phyloP scores from a whole-genome alignment of 805 yeast species.

The Metschnikowia similis region DNA sequence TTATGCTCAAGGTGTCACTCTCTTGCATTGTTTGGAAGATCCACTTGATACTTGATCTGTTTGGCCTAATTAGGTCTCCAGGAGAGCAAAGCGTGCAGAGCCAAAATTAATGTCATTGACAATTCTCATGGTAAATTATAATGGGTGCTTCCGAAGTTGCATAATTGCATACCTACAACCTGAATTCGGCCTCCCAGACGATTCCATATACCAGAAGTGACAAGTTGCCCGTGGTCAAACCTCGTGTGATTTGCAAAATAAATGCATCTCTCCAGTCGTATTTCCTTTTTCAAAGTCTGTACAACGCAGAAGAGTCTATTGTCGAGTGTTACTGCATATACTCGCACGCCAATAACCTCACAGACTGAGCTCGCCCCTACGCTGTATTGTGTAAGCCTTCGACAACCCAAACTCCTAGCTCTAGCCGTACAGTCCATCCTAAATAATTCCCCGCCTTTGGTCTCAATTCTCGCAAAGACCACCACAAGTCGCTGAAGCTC shows the following conservation, averaged over 20 bases:
- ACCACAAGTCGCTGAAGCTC: background rate
- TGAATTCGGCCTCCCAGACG: background rate
- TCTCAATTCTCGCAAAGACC: background rate
- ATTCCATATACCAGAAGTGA: background rate
- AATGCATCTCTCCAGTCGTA: background rate
- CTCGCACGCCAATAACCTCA: constrained; percentile 3
- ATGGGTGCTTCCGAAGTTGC: background rate
- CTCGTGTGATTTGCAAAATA: background rate
- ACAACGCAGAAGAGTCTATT: too few relatives aligned
- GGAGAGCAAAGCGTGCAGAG: background rate
- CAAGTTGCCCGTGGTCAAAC: background rate
- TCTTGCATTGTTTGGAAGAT: background rate
- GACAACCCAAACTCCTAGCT: background rate
- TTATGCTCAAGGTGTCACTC: background rate
- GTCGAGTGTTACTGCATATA: background rate
- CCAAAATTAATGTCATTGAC: background rate
- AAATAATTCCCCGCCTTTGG: background rate
- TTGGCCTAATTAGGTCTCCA: background rate
- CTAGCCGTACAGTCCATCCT: background rate
- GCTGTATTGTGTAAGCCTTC: constrained; percentile 2
- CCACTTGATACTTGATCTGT: background rate
- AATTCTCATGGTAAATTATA: background rate
- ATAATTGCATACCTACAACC: background rate
- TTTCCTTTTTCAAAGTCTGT: background rate
- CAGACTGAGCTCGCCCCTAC: constrained; percentile 4